These are phyloP conservation scores for Gossypium bickii DNA, from an alignment of 345 rosid species.

Conservation along the genomic window DNA sequence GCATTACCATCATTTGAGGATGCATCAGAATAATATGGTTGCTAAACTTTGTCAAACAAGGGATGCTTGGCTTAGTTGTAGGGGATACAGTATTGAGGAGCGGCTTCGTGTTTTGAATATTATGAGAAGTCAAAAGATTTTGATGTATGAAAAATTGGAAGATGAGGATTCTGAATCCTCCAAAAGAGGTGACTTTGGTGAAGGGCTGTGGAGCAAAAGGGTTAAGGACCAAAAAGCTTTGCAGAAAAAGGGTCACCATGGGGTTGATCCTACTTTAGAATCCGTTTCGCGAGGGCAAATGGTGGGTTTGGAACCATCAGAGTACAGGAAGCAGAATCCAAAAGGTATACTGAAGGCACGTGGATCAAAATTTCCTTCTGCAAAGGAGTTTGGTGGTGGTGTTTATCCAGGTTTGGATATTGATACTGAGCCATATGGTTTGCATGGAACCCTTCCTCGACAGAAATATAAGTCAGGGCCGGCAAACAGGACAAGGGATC, in stretches of 20 bases:
- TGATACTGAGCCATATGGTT: constrained; percentile 43
- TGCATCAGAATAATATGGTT: constrained; percentile 78
- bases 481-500: constrained; percentile 44
- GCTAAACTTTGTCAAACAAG: constrained; percentile 76
- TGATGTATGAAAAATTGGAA: constrained; percentile 68
- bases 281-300: constrained; percentile 39
- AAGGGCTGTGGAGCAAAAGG: constrained; percentile 53
- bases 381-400: constrained; percentile 41
- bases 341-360: constrained; percentile 56
- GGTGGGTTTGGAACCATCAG: constrained; percentile 33
- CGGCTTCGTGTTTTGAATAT: constrained; percentile 87
- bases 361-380: constrained; percentile 39
- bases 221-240: constrained; percentile 48
- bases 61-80: constrained; percentile 81
- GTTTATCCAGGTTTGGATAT: constrained; percentile 40
- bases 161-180: constrained; percentile 60
- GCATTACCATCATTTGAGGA: constrained; percentile 81
- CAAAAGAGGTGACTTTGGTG: constrained; percentile 54
- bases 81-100: constrained; percentile 83
- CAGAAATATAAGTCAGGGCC: constrained; percentile 47
- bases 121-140: constrained; percentile 75
- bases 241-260: constrained; percentile 38
- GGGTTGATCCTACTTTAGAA: constrained; percentile 42
- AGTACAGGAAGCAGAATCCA: constrained; percentile 55
- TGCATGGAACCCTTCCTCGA: constrained; percentile 34